Evolutionary conservation across 306 rosid species (phyloP), one percentile per base, ranked within the genome.

Genomic region (Hippophae gyantsensis): DNA sequence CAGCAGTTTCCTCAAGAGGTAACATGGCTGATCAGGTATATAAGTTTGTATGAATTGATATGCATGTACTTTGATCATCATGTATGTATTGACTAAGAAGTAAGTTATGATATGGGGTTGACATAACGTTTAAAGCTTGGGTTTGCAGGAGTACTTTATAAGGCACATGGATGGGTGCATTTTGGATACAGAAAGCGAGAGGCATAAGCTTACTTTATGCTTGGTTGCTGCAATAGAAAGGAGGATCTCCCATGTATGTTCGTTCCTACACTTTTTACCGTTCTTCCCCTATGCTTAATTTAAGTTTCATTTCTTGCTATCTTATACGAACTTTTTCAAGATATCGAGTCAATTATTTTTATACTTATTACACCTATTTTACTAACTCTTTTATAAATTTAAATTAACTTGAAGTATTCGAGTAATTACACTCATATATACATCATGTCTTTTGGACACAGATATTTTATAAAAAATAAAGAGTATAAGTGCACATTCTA

Each of bases 221-320:
- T 59, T 88, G 64, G 63, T 82, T 58, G 93, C 99, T 14, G 97
- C 99, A 7, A 74, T 86, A 49, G 99, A 84, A 71, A 78, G 99
- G 9, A 82, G 99, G 72, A 72, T 82, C 47, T 85, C 97, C 1
- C 94, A 74, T 60, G 95, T 86, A 83, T 42, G 87, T 32, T 47
- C 18, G 42, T 12, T 1, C 4, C 6, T 4, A 18, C 3, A 9
- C 10, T 7, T 10, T 52, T 11, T 59, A 18, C 51, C 23, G 41
- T 9, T 2, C 49, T 3, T 8, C 49, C 9, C 9, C 7, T 46
- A 3, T 7, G 50, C 50, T 13, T 9, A 9, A 9, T 46, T 46
- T 46, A 13, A 46, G 50, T 46, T 46, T 18, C 23, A 18, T 18
- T 18, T 18, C 23, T 18, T 18, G 23, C 23, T 18, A 18, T 18